phyloP scores from a whole-genome alignment of 2,329 filamentous ascomycete species.

The Penicillium nordicum region DNA sequence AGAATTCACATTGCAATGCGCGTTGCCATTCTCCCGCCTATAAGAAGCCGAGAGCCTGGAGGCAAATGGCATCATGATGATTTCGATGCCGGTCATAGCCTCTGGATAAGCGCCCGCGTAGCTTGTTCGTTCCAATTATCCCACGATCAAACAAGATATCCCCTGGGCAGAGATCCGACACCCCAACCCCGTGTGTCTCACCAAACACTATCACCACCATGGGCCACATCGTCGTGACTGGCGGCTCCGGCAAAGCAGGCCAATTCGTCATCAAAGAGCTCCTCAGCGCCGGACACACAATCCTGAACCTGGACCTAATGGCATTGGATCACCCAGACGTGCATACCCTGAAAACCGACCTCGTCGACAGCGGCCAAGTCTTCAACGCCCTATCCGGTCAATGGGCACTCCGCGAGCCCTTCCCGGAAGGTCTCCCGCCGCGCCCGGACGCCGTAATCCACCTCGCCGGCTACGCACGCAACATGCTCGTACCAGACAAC shows the following conservation, averaged over 20 bases:
- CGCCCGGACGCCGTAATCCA: slow-evolving; percentile 60
- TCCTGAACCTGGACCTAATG: slow-evolving; percentile 55
- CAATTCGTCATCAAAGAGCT: slow-evolving; percentile 53
- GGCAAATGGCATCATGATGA: slow-evolving; percentile 23
- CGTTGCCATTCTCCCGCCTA: background rate
- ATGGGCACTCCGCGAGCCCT: slow-evolving; percentile 48
- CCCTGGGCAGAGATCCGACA: background rate
- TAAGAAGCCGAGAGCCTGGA: background rate
- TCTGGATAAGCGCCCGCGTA: background rate
- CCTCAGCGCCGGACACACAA: slow-evolving; percentile 48
- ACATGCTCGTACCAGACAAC: slow-evolving; percentile 60
- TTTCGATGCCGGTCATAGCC: slow-evolving; percentile 7
- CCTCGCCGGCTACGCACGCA: slow-evolving; percentile 57
- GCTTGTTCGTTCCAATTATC: background rate
- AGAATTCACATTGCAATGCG: background rate
- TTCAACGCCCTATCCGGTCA: slow-evolving; percentile 57
- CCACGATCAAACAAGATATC: background rate
- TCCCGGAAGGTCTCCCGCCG: slow-evolving; percentile 38
- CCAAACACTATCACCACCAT: slow-evolving; percentile 40
- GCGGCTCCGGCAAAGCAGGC: slow-evolving; percentile 55
- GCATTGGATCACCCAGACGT: slow-evolving; percentile 43
- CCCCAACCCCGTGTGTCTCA: background rate
- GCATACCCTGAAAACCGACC: slow-evolving; percentile 56
- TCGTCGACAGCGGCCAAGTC: slow-evolving; percentile 55
- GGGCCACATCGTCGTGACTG: slow-evolving; percentile 52